Percentiles rank a stretch among this genome's conserved stretches.
Conservation (phyloP, 805 yeast species). For the Cyberlindnera petersonii region DNA sequence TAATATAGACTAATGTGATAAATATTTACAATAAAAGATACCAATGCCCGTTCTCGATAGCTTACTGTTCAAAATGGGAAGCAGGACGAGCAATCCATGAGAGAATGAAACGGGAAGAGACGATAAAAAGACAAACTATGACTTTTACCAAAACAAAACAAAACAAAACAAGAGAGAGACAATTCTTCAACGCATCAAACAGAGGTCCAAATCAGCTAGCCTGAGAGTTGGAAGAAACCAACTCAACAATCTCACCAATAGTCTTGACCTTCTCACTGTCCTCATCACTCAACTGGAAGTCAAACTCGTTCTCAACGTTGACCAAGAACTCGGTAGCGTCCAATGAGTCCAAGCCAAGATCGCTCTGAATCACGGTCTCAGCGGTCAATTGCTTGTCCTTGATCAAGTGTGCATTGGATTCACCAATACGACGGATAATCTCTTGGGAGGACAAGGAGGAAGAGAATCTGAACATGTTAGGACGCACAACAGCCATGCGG, state of each 20-base stretch:
- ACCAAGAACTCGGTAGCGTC: constrained; percentile 95
- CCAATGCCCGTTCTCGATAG: too few species aligned
- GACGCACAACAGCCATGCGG: constrained; percentile 26
- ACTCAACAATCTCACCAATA: constrained; percentile 88
- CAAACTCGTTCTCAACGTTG: constrained; percentile 91
- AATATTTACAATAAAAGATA: too few species aligned
- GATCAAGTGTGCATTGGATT: constrained; percentile 66
- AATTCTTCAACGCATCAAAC: too few species aligned
- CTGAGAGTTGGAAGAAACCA: constrained; percentile 66
- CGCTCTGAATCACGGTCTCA: constrained; percentile 40
- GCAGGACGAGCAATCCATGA: too few species aligned
- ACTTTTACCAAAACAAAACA: too few species aligned
- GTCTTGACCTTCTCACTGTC: constrained; percentile 92
- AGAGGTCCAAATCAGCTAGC: constrained; percentile 29
- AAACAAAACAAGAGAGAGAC: too few species aligned
- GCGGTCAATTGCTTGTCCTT: constrained; percentile 46
- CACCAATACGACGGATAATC: constrained; percentile 75
- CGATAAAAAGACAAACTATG: too few species aligned
- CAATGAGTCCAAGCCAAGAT: constrained; percentile 85
- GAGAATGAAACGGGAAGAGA: too few species aligned
- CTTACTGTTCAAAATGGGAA: too few species aligned
- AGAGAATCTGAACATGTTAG: constrained; percentile 42
- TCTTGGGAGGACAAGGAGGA: constrained; percentile 68
- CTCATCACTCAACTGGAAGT: constrained; percentile 81
- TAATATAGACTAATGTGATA: too few species aligned